Percentiles rank a stretch among this genome's conserved stretches.
Conservation (phyloP, 1,284 basidiomycete species). For the Irpex rosettiformis region DNA sequence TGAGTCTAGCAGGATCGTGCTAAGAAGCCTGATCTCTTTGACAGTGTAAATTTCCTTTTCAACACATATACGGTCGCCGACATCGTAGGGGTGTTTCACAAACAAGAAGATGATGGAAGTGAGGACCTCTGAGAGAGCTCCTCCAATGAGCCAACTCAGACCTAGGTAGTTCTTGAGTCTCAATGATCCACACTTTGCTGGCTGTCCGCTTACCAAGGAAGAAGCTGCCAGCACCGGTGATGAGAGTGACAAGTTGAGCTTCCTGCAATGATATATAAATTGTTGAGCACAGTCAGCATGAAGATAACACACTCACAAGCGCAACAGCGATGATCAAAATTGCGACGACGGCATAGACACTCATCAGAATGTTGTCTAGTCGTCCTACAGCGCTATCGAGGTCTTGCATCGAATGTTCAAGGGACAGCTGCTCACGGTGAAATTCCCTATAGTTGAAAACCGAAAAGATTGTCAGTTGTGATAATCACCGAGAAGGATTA, state of each 20-base stretch:
- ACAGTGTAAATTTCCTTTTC: constrained; percentile 68
- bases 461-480: neutral
- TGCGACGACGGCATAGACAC: constrained; percentile 63
- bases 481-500: neutral
- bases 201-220: constrained; percentile 59
- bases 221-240: constrained; percentile 80
- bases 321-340: constrained; percentile 74
- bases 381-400: constrained; percentile 87
- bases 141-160: constrained; percentile 88
- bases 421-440: constrained; percentile 81
- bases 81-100: constrained; percentile 85
- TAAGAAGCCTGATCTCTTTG: constrained; percentile 83
- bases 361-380: constrained; percentile 73
- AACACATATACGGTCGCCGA: constrained; percentile 74
- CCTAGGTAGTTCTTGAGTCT: constrained; percentile 34
- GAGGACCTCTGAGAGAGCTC: constrained; percentile 63
- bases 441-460: constrained; percentile 62
- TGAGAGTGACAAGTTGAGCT: constrained; percentile 66
- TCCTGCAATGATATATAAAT: constrained; percentile 38
- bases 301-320: constrained; percentile 46
- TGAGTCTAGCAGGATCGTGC: constrained; percentile 71
- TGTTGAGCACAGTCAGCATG: constrained; percentile 12
- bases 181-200: neutral
- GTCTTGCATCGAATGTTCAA: constrained; percentile 88
- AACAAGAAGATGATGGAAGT: constrained; percentile 86